phyloP scores from a whole-genome alignment of 352 stramenopile species.

The Phytophthora pseudosyringae region DNA sequence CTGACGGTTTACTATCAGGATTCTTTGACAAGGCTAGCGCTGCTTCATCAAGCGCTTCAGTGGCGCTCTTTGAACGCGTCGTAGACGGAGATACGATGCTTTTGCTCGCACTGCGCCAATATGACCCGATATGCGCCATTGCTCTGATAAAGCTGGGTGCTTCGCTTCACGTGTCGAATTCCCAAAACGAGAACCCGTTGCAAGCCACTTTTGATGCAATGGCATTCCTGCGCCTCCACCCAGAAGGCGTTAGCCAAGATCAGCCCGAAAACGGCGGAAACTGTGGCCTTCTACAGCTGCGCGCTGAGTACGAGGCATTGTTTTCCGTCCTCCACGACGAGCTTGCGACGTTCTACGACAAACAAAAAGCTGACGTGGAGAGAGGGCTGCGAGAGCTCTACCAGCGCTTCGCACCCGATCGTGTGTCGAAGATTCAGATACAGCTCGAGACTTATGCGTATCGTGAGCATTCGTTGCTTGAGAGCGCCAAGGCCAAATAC shows the following conservation, averaged over 20 bases:
- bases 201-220: constrained; percentile 43
- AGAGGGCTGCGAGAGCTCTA: constrained; percentile 52
- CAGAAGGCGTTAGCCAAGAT: constrained; percentile 14
- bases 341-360: constrained; percentile 40
- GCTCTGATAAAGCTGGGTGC: constrained; percentile 42
- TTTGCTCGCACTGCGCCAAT: constrained; percentile 50
- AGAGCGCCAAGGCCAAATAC: constrained; percentile 60
- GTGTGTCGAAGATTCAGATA: constrained; percentile 50
- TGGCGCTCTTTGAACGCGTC: constrained; percentile 44
- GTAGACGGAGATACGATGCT: constrained; percentile 63
- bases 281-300: constrained; percentile 18
- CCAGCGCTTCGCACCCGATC: constrained; percentile 52
- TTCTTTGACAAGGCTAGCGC: constrained; percentile 52
- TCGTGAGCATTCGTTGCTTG: constrained; percentile 49
- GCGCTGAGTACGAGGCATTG: constrained; percentile 38
- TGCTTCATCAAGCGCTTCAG: constrained; percentile 4
- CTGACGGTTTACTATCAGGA: constrained; percentile 30
- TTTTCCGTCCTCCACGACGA: constrained; percentile 36
- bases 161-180: constrained; percentile 42
- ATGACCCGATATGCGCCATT: constrained; percentile 41
- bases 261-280: not conserved
- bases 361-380: constrained; percentile 26
- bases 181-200: constrained; percentile 39
- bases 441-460: constrained; percentile 65
- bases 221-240: constrained; percentile 36